A percentile compares a stretch with the other conserved stretches of the same genome.
phyloP scores from a whole-genome alignment of 1,284 basidiomycete species.

The Volvariella volvacea region DNA sequence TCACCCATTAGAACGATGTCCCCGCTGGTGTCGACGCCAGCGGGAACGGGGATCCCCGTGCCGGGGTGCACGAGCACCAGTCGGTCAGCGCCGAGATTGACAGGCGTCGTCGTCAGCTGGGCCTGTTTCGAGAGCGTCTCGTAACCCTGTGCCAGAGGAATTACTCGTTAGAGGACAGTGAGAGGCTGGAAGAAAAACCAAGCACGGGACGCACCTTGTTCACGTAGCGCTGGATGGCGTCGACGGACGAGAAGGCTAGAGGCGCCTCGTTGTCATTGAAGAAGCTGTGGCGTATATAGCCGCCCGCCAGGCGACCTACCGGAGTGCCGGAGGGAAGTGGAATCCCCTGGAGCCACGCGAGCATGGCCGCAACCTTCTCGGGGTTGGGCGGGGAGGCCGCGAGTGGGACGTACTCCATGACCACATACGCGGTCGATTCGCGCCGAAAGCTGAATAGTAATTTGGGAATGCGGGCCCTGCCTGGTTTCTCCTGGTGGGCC shows the following conservation, averaged over 20 bases:
- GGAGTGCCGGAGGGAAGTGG: slow-evolving; percentile 13
- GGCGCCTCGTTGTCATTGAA: slow-evolving; percentile 19
- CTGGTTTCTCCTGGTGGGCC: slow-evolving; percentile 11
- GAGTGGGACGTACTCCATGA: slow-evolving; percentile 19
- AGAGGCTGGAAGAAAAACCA: slow-evolving; percentile 5
- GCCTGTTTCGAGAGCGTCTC: not conserved
- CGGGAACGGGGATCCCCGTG: slow-evolving; percentile 18
- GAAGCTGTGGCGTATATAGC: slow-evolving; percentile 15
- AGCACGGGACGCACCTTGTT: slow-evolving; percentile 16
- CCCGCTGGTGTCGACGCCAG: slow-evolving; percentile 14
- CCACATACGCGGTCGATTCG: slow-evolving; percentile 13
- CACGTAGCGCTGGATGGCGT: slow-evolving; percentile 17
- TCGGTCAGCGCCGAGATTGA: slow-evolving; percentile 15
- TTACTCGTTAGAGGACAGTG: slow-evolving; percentile 7
- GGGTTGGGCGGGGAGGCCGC: slow-evolving; percentile 4
- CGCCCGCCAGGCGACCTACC: slow-evolving; percentile 17
- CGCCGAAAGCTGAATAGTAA: slow-evolving; percentile 1
- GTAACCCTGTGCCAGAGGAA: slow-evolving; percentile 6
- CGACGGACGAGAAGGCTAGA: slow-evolving; percentile 16
- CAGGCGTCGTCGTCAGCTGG: slow-evolving; percentile 5
- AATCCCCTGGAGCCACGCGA: slow-evolving; percentile 17
- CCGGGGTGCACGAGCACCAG: slow-evolving; percentile 22
- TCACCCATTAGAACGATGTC: slow-evolving; percentile 19
- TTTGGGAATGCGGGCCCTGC: slow-evolving; percentile 15
- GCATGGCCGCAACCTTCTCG: slow-evolving; percentile 14